phyloP scores from a whole-genome alignment of 2,329 filamentous ascomycete genomes.

The Ophidiomyces ophidiicola region DNA sequence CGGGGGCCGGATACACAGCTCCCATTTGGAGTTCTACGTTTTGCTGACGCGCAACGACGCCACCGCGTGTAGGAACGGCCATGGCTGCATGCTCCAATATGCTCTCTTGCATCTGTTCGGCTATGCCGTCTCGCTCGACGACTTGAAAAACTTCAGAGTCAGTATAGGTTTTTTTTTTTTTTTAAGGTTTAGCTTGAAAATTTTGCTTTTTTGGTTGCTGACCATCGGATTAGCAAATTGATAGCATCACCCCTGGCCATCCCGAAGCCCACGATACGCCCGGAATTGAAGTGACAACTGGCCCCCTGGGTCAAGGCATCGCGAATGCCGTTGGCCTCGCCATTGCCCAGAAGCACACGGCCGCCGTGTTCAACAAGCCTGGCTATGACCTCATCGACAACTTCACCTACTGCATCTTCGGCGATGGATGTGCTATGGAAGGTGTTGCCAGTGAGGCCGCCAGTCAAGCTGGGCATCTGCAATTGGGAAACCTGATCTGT shows the following conservation, averaged over 20 bases:
- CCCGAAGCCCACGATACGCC: slow-evolving; percentile 94
- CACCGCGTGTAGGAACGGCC: slow-evolving; percentile 79
- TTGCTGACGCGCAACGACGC: not conserved
- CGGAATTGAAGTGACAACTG: slow-evolving; percentile 94
- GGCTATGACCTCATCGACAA: slow-evolving; percentile 85
- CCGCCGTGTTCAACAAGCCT: slow-evolving; percentile 90
- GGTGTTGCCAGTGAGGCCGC: slow-evolving; percentile 88
- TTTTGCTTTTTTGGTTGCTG: slow-evolving; percentile 2
- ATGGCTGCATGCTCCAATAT: slow-evolving; percentile 99
- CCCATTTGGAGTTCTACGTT: not conserved
- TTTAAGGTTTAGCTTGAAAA: not conserved
- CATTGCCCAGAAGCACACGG: slow-evolving; percentile 87
- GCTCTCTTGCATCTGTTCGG: slow-evolving; percentile 93
- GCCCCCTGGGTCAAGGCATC: slow-evolving; percentile 94
- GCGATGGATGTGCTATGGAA: slow-evolving; percentile 98
- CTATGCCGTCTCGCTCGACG: slow-evolving; percentile 73
- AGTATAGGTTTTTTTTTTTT: slow-evolving; percentile 29
- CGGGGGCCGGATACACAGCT: too few species aligned
- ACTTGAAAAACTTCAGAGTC: slow-evolving; percentile 94
- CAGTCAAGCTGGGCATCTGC: slow-evolving; percentile 85
- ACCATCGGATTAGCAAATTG: slow-evolving; percentile 44
- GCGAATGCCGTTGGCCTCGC: slow-evolving; percentile 95
- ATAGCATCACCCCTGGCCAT: slow-evolving; percentile 85
- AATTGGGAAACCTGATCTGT: slow-evolving; percentile 93
- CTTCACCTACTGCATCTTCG: slow-evolving; percentile 94